Conservation (phyloP, 176 grass and related monocot genomes). For the Carex kokanica region DNA sequence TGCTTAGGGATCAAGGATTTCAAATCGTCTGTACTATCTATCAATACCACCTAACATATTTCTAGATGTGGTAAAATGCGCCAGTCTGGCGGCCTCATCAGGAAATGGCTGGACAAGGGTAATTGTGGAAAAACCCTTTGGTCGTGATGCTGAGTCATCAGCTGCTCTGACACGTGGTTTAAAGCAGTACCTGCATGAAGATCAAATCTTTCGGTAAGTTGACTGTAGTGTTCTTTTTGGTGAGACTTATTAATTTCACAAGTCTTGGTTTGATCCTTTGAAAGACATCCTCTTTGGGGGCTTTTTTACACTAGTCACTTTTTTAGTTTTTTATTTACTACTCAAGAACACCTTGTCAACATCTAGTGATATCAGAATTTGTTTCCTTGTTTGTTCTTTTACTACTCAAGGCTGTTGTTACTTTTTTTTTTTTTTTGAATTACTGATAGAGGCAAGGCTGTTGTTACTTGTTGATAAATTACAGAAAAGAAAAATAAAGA, state of each 20-base stretch:
- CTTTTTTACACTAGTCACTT: neutral
- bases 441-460: no score
- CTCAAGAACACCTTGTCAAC: neutral
- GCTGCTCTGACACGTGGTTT: constrained; percentile 80
- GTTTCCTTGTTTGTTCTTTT: neutral
- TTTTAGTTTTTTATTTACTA: neutral
- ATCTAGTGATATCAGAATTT: neutral
- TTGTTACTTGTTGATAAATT: no score
- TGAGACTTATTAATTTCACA: no score
- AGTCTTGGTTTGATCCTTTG: no score
- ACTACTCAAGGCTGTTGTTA: neutral
- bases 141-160: constrained; percentile 79
- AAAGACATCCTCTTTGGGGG: no score
- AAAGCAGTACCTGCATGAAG: constrained; percentile 86
- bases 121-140: constrained; percentile 98
- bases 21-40: constrained; percentile 85
- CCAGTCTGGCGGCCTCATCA: constrained; percentile 78
- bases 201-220: constrained; percentile 89
- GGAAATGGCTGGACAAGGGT: constrained; percentile 86
- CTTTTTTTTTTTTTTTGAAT: no score
- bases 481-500: neutral
- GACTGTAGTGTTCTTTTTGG: no score
- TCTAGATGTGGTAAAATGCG: constrained; percentile 91
- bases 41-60: constrained; percentile 99
- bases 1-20: constrained; percentile 64